These are phyloP conservation scores for Stylonectria norvegica DNA, from an alignment of 2,329 filamentous ascomycete species.

Conservation along the genomic window DNA sequence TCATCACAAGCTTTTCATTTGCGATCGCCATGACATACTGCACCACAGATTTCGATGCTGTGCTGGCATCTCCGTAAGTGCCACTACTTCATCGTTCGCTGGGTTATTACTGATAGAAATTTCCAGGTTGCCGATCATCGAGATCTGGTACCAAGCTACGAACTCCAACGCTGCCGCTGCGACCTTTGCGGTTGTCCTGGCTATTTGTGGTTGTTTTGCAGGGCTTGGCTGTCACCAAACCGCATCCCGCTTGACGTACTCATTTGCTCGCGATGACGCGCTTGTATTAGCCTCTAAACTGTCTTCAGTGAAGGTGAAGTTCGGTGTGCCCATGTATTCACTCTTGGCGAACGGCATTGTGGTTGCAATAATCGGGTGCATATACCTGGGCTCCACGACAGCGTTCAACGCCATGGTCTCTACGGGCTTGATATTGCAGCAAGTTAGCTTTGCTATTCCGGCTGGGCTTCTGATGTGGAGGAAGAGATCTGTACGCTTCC, in stretches of 20 bases:
- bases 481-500: conserved; percentile 6
- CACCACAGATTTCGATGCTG: conserved; percentile 19
- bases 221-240: conserved; percentile 14
- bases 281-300: conserved; percentile 7
- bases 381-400: conserved; percentile 11
- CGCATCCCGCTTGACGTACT: conserved; percentile 16
- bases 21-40: conserved; percentile 28
- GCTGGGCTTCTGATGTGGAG: conserved; percentile 5
- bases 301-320: conserved; percentile 1
- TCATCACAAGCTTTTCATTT: conserved; percentile 31
- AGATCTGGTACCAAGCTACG: conserved; percentile 10
- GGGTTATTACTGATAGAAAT: no score
- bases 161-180: conserved; percentile 6
- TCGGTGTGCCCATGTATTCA: conserved; percentile 6
- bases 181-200: conserved; percentile 6
- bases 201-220: conserved; percentile 14
- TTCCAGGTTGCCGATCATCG: conserved; percentile 4
- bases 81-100: no score
- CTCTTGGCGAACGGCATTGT: conserved; percentile 7
- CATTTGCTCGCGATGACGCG: conserved; percentile 17
- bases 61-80: conserved; percentile 9
- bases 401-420: conserved; percentile 14
- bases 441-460: conserved; percentile 13
- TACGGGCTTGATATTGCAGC: conserved; percentile 9
- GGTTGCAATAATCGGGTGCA: conserved; percentile 8